Evolutionary conservation across 345 rosid genomes (phyloP).

Genomic region (Citrus sp.): DNA sequence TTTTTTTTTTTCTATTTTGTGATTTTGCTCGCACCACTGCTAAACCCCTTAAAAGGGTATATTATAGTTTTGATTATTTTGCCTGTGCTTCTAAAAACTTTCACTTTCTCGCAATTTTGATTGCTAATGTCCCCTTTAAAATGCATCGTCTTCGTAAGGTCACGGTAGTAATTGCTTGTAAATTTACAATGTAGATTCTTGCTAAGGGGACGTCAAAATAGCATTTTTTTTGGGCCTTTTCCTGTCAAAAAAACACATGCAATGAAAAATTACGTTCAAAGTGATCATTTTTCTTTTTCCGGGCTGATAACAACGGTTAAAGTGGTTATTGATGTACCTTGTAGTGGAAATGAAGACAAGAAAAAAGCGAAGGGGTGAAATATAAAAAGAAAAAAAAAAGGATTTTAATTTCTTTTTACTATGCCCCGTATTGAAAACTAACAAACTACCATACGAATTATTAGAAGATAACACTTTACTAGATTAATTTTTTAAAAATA

Average conservation of each 20-base stretch:
- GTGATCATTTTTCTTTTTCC: too few species aligned
- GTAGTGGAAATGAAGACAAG: neutral
- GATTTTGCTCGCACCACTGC: neutral
- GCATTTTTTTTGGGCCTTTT: neutral
- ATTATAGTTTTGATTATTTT: neutral
- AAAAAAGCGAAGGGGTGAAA: neutral
- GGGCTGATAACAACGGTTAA: too few species aligned
- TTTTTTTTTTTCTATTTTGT: neutral
- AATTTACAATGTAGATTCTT: neutral
- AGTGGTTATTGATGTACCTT: neutral
- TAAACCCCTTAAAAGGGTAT: neutral
- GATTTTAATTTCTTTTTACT: too few species aligned
- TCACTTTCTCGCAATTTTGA: neutral
- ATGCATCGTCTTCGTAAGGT: neutral
- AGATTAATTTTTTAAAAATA: too few species aligned
- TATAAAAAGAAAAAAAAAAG: neutral
- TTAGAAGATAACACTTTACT: fast-evolving
- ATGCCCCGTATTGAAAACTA: too few species aligned
- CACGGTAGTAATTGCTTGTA: neutral
- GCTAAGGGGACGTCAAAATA: neutral
- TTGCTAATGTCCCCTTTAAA: neutral
- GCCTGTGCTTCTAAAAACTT: neutral
- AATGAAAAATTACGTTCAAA: neutral
- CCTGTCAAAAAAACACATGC: neutral
- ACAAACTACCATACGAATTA: too few species aligned